Evolutionary conservation across 1,139 yeast genomes (phyloP), one percentile per base, ranked within the genome.

Genomic region (Nakaseomyces delphensis): DNA sequence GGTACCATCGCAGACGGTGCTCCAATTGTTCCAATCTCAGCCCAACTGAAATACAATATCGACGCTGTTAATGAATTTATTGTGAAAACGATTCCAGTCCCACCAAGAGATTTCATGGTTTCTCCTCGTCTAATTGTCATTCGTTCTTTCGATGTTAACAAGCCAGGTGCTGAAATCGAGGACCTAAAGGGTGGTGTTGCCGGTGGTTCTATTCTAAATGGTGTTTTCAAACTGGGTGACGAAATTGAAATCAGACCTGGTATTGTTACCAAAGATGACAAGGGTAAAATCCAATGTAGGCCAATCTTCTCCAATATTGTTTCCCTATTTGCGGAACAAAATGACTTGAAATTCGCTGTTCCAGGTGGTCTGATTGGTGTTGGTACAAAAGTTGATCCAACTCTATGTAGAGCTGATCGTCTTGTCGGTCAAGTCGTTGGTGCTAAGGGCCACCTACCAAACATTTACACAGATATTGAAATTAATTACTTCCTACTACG

Each of bases 341-440:
- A 93, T 60, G 96, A 89, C 65, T 78, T 93, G 68, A 91, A 91
- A 65, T 93, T 91, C 61, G 99, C 99, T 43, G 98, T 93, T 59
- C 99, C 99, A 40, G 99, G 99, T 78, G 99, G 99, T 53, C 77
- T 93, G 64, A 93, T 93, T 59, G 99, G 99, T 77, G 97, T 93
- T 45, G 99, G 99, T 71, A 91, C 98, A 45, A 85, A 86, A 69
- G 95, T 93, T 53, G 98, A 93, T 67, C 99, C 99, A 49, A 91
- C 98, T 7, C 73, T 93, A 58, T 93, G 99, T 74, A 83, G 98
- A 71, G 99, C 98, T 47, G 99, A 93, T 71, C 84, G 98, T 72
- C 76, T 93, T 61, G 97, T 93, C 48, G 99, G 99, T 59, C 98
- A 93, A 71, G 98, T 93, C 47, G 94, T 93, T 50, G 99, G 99